Conservation (phyloP, 2,329 filamentous ascomycete genomes). For the Neoscytalidium dimidiatum region DNA sequence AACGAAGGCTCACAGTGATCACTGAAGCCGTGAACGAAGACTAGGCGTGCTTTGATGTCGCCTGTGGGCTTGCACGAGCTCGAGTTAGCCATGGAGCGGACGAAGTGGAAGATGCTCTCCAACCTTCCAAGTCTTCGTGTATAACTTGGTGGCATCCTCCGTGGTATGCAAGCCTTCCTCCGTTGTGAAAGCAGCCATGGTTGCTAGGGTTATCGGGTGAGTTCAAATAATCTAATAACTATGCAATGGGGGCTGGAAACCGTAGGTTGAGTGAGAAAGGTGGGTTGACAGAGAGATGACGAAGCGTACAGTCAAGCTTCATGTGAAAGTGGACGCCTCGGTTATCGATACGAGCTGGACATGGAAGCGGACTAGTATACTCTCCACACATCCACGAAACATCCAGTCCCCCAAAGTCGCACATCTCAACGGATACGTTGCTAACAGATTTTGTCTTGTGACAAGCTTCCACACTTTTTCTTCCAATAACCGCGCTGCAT, state of each 20-base stretch:
- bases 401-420: neutral
- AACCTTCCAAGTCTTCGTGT: conserved; percentile 65
- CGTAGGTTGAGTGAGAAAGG: neutral
- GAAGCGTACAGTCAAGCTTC: neutral
- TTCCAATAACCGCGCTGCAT: too few species aligned
- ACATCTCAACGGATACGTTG: too few species aligned
- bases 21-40: conserved; percentile 88
- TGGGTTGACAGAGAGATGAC: conserved; percentile 1
- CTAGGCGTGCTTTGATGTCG: conserved; percentile 66
- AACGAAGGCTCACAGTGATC: conserved; percentile 63
- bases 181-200: conserved; percentile 35
- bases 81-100: conserved; percentile 14
- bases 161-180: conserved; percentile 55
- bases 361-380: neutral
- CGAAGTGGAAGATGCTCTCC: neutral
- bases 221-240: too few species aligned
- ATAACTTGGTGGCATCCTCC: conserved; percentile 56
- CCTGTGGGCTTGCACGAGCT: conserved; percentile 53
- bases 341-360: conserved; percentile 5
- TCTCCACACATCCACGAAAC: neutral
- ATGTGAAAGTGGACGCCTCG: conserved; percentile 8
- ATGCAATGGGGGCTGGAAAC: neutral
- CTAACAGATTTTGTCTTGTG: too few species aligned
- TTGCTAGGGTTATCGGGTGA: neutral
- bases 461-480: too few species aligned